Evolutionary conservation across 2,329 filamentous ascomycete genomes (phyloP), one percentile per base, ranked within the genome.

Genomic region (Penicillium hordei): DNA sequence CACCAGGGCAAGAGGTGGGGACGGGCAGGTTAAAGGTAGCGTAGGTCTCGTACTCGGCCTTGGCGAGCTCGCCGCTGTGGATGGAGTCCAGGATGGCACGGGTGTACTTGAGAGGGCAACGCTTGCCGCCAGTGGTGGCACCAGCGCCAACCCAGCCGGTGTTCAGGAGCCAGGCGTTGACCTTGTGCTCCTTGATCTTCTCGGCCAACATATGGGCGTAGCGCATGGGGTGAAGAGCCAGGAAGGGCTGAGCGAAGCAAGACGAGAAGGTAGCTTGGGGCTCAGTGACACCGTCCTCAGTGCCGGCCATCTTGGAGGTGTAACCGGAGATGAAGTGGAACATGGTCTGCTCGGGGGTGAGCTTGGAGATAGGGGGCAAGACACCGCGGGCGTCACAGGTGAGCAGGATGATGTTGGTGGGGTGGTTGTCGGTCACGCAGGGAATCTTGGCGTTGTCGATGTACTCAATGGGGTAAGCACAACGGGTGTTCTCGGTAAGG

Each of bases 291-390:
- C 94, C 94, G 66, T 97, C 91, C 82, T 99, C 94, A 34, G 94
- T 99, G 72, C 94, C 94, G 65, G 94, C 94, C 94, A 99, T 99
- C 88, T 99, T 99, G 75, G 93, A 97, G 64, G 94, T 99, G 85
- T 99, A 99, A 70, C 94, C 94, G 19, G 91, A 96, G 80, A 99
- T 99, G 87, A 99, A 99, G 85, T 99, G 94, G 89, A 97, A 99
- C 93, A 99, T 97, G 78, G 92, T 96, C 82, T 97, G 94, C 71
- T 91, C 87, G 65, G 89, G 86, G 83, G 89, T 87, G 75, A 99
- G 89, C 85, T 97, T 97, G 71, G 92, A 97, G 80, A 99, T 97
- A 48, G 94, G 94, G 57, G 94, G 94, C 56, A 99, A 87, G 49
- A 99, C 94, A 82, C 94, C 94, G 68, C 94, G 91, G 60, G 94